Percentiles rank a stretch among this genome's conserved stretches.
phyloP scores from a whole-genome alignment of 2,329 filamentous ascomycete species.

The Sordariomycetes sp. region DNA sequence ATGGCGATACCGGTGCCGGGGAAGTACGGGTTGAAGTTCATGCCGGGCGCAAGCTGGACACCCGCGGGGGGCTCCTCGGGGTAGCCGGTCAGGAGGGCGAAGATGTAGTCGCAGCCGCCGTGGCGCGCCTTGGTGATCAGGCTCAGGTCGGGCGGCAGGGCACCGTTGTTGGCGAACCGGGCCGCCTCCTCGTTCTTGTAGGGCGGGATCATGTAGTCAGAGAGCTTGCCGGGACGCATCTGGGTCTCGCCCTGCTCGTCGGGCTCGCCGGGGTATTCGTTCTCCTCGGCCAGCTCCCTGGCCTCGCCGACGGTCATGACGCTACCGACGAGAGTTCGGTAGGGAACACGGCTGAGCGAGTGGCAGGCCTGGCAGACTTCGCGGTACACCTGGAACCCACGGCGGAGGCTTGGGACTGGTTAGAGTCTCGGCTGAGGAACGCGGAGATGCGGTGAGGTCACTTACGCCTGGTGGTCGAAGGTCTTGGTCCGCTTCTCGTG shows the following conservation, averaged over 20 bases:
- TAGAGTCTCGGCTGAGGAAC: neutral
- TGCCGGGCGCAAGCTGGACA: slow-evolving; percentile 70
- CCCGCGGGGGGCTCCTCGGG: slow-evolving; percentile 92
- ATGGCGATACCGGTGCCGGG: slow-evolving; percentile 97
- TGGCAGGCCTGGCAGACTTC: slow-evolving; percentile 98
- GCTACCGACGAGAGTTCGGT: slow-evolving; percentile 81
- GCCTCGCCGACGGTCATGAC: slow-evolving; percentile 96
- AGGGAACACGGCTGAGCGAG: slow-evolving; percentile 88
- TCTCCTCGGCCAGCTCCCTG: slow-evolving; percentile 93
- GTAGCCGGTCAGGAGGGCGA: slow-evolving; percentile 92
- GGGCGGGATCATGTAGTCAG: slow-evolving; percentile 86
- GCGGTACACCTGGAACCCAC: slow-evolving; percentile 98
- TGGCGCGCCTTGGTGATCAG: slow-evolving; percentile 97
- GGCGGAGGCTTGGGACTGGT: slow-evolving; percentile 61
- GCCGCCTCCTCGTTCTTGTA: slow-evolving; percentile 99
- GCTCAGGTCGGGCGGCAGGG: slow-evolving; percentile 91
- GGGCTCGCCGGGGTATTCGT: slow-evolving; percentile 97
- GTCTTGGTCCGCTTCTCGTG: slow-evolving; percentile 88
- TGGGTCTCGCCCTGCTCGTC: slow-evolving; percentile 97
- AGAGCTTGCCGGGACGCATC: slow-evolving; percentile 97
- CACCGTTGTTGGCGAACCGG: slow-evolving; percentile 96
- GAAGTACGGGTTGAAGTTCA: slow-evolving; percentile 99
- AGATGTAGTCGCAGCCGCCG: slow-evolving; percentile 98
- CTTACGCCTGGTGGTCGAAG: slow-evolving; percentile 94
- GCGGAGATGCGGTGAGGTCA: slow-evolving; percentile 11